These are phyloP conservation scores for Diplogelasinospora grovesii DNA, from an alignment of 495 filamentous ascomycete genomes.

Conservation along the genomic window DNA sequence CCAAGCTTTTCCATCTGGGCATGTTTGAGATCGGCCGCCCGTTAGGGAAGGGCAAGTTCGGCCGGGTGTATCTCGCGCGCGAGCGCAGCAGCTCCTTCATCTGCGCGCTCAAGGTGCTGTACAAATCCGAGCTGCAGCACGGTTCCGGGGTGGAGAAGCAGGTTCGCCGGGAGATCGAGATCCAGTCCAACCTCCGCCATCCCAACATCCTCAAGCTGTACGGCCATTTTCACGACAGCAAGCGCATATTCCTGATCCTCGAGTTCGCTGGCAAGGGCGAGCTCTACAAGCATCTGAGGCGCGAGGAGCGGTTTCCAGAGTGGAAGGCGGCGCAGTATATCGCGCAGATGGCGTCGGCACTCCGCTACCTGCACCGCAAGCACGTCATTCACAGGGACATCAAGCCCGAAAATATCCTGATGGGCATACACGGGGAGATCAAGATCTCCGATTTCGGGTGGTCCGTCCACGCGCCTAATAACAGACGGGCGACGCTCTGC, in stretches of 20 bases:
- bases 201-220: constrained; percentile 92
- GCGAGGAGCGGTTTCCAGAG: constrained; percentile 83
- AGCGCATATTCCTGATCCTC: constrained; percentile 90
- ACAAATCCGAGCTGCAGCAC: constrained; percentile 89
- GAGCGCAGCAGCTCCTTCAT: constrained; percentile 86
- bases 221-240: constrained; percentile 95
- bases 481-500: constrained; percentile 89
- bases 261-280: constrained; percentile 95
- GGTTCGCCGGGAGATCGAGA: constrained; percentile 94
- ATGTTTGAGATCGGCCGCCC: constrained; percentile 99
- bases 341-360: constrained; percentile 94
- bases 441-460: constrained; percentile 98
- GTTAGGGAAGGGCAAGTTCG: constrained; percentile 95
- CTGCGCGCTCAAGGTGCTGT: constrained; percentile 92
- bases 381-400: constrained; percentile 99
- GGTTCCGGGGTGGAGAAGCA: constrained; percentile 86
- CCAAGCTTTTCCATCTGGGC: constrained; percentile 83
- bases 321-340: constrained; percentile 96
- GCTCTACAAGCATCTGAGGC: constrained; percentile 91
- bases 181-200: constrained; percentile 92
- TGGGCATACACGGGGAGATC: constrained; percentile 96
- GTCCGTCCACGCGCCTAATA: constrained; percentile 97
- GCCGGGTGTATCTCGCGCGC: constrained; percentile 89
- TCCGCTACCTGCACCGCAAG: constrained; percentile 91
- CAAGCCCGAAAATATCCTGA: constrained; percentile 97